Percentiles rank a stretch among this genome's conserved stretches.
phyloP scores from a whole-genome alignment of 768 basidiomycete genomes.

The Lentinula lateritia region DNA sequence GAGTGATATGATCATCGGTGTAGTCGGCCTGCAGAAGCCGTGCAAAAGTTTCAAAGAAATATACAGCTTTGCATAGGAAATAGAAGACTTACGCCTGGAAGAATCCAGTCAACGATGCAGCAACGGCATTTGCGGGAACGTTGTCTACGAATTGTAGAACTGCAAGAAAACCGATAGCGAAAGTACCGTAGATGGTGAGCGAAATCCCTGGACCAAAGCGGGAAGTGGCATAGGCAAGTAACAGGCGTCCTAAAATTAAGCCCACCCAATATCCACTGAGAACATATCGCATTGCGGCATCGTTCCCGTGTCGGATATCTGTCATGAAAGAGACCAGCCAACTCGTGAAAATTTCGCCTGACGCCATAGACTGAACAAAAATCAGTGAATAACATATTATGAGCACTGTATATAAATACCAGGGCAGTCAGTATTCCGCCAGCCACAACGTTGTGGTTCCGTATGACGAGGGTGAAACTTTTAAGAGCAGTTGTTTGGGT shows the following conservation, averaged over 20 bases:
- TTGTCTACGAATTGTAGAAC: not conserved
- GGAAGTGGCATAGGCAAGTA: not conserved
- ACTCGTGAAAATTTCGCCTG: not conserved
- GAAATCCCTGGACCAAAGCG: not conserved
- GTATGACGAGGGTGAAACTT: not conserved
- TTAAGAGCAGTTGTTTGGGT: not conserved
- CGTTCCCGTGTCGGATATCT: not conserved
- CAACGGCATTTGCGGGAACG: not conserved
- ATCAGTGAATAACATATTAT: not conserved
- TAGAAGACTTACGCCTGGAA: not conserved
- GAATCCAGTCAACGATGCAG: not conserved
- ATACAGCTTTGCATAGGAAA: not conserved
- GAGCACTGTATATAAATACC: not conserved
- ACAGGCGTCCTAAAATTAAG: not conserved
- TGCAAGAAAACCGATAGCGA: not conserved
- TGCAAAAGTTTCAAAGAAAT: not conserved
- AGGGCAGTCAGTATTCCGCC: not conserved
- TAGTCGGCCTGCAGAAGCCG: not conserved
- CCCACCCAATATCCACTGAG: not conserved
- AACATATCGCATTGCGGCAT: not conserved
- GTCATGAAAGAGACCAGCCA: not conserved
- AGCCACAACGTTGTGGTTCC: not conserved
- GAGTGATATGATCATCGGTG: not conserved
- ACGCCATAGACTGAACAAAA: not conserved
- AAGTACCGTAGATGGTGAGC: not conserved